A percentile compares a stretch with the other conserved stretches of the same genome.
These are phyloP conservation scores for Tetrahymena malaccensis DNA, from an alignment of 73 alveolate species.

Conservation along the genomic window DNA sequence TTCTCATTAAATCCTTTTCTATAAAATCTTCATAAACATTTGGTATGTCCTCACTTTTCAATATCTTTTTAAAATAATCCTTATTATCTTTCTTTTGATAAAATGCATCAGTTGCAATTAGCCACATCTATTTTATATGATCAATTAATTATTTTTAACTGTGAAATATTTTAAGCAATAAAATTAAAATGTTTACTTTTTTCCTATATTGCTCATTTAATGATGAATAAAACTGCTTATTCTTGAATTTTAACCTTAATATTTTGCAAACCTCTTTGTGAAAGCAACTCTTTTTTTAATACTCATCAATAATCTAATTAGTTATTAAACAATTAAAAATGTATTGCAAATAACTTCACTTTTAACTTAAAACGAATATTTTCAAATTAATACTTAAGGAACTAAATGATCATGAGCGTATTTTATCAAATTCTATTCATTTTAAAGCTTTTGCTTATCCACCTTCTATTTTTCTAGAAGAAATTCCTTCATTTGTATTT, in stretches of 20 bases:
- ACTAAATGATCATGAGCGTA: neutral
- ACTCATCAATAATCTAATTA: neutral
- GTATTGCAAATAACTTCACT: neutral
- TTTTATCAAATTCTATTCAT: neutral
- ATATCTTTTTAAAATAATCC: neutral
- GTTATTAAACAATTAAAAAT: too few relatives aligned
- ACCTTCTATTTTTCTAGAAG: neutral
- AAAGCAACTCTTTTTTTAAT: neutral
- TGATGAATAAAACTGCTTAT: neutral
- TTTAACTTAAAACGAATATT: neutral
- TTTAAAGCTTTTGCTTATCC: neutral
- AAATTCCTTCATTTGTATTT: neutral
- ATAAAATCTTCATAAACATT: neutral
- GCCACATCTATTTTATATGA: neutral
- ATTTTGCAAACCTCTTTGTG: neutral
- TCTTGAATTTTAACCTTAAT: neutral
- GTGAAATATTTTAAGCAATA: too few relatives aligned
- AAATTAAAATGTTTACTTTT: neutral
- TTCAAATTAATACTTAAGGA: neutral
- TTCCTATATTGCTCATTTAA: neutral
- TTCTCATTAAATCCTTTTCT: neutral
- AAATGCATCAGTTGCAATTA: neutral
- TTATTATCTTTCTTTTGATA: neutral
- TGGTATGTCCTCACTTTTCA: neutral
- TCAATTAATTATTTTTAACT: too few relatives aligned